Conservation (phyloP, 257 asterid genomes). For the Gentiana macrophylla region DNA sequence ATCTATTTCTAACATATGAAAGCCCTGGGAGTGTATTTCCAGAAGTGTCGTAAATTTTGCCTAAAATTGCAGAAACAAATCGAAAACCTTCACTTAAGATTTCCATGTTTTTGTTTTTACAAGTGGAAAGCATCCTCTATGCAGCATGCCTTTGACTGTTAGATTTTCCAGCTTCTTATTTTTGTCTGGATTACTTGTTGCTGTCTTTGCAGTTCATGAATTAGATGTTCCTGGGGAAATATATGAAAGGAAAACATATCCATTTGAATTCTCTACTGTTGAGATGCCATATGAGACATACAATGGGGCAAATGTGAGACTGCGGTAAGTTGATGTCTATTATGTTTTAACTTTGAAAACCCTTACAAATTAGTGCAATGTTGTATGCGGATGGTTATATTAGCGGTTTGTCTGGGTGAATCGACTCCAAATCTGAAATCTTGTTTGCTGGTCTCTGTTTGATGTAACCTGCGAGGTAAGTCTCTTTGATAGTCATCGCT, state of each 20-base stretch:
- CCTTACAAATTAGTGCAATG: not conserved
- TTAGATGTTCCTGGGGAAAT: conserved; percentile 94
- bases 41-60: too few species aligned
- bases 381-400: too few species aligned
- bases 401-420: not conserved
- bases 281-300: conserved; percentile 98
- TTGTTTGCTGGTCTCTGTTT: not conserved
- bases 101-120: not conserved
- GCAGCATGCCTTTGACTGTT: not conserved
- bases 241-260: conserved; percentile 84
- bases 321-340: conserved; percentile 47
- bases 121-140: not conserved
- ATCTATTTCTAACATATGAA: too few species aligned
- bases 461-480: not conserved
- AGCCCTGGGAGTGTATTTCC: too few species aligned
- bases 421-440: not conserved
- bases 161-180: conserved; percentile 4
- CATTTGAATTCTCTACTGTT: conserved; percentile 96
- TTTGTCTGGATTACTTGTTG: conserved; percentile 6
- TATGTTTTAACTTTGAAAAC: conserved; percentile 2
- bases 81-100: not conserved
- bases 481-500: too few species aligned
- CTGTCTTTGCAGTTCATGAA: conserved; percentile 53
- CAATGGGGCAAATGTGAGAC: conserved; percentile 88
- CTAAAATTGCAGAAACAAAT: too few species aligned